Evolutionary conservation across 177 flowering plant species (phyloP).

Genomic region (Telopea speciosissima): DNA sequence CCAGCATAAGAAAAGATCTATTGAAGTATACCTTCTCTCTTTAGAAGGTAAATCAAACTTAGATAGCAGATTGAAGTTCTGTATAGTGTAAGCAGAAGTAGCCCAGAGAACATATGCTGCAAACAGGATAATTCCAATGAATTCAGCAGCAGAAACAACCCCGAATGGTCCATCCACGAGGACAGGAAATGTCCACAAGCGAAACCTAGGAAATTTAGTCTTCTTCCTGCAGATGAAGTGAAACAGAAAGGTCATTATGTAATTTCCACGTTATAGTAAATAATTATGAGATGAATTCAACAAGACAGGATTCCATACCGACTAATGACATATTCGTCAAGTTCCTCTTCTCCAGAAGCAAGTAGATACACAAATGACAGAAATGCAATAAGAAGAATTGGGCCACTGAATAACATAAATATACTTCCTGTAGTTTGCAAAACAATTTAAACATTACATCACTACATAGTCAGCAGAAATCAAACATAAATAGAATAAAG

Average conservation of each 20-base stretch:
- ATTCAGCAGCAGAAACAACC: constrained; percentile 83
- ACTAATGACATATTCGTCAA: constrained; percentile 25
- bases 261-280: not conserved
- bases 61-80: constrained; percentile 19
- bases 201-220: constrained; percentile 40
- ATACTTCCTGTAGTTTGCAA: constrained; percentile 46
- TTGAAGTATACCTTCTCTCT: constrained; percentile 21
- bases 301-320: not conserved
- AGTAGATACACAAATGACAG: constrained; percentile 38
- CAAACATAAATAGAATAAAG: not conserved
- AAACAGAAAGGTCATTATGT: too few species aligned
- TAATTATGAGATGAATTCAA: not conserved
- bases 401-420: constrained; percentile 54
- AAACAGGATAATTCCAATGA: constrained; percentile 63
- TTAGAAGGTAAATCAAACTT: constrained; percentile 10
- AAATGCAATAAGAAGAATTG: constrained; percentile 51
- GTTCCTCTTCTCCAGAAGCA: constrained; percentile 40
- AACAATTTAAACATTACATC: not conserved
- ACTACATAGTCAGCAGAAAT: not conserved
- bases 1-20: not conserved
- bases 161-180: constrained; percentile 90
- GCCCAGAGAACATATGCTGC: constrained; percentile 58
- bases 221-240: constrained; percentile 27
- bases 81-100: constrained; percentile 31
- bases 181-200: constrained; percentile 88